These are phyloP conservation scores for Fusarium circinatum DNA, from an alignment of 2,329 filamentous ascomycete species.

Conservation along the genomic window DNA sequence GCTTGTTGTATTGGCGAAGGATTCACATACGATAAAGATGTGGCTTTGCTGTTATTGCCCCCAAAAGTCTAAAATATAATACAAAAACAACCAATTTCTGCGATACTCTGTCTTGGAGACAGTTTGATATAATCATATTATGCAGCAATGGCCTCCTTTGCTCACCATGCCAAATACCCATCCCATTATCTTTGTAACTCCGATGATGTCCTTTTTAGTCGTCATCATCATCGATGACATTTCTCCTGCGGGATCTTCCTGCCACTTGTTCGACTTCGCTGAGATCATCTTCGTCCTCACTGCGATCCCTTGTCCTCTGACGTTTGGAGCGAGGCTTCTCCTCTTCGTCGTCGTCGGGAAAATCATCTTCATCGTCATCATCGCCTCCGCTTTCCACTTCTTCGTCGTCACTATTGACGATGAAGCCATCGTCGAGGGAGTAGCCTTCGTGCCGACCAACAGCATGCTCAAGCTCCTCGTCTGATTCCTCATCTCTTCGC, in stretches of 20 bases:
- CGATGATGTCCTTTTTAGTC: constrained; percentile 51
- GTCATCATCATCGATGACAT: constrained; percentile 70
- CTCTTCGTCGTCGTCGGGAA: constrained; percentile 65
- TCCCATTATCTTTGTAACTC: neutral
- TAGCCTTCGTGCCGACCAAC: constrained; percentile 76
- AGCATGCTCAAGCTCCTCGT: constrained; percentile 74
- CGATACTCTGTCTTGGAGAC: neutral
- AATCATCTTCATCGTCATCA: constrained; percentile 69
- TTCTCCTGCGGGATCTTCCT: constrained; percentile 63
- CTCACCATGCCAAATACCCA: neutral
- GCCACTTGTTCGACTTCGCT: constrained; percentile 62
- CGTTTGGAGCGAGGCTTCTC: constrained; percentile 60
- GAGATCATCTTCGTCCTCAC: constrained; percentile 61
- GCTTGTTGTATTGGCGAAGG: neutral
- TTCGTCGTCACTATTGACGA: constrained; percentile 80
- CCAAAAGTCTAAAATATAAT: constrained; percentile 2
- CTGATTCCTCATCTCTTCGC: constrained; percentile 77
- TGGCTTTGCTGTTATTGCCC: neutral
- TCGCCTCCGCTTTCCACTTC: constrained; percentile 70
- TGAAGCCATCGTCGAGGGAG: constrained; percentile 82
- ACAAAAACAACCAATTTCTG: neutral
- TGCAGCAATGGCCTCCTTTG: constrained; percentile 22
- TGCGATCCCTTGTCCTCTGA: constrained; percentile 60
- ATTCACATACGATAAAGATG: neutral
- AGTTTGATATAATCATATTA: constrained; percentile 16